Evolutionary conservation across 345 rosid species (phyloP).

Genomic region (Fremontodendron californicum): DNA sequence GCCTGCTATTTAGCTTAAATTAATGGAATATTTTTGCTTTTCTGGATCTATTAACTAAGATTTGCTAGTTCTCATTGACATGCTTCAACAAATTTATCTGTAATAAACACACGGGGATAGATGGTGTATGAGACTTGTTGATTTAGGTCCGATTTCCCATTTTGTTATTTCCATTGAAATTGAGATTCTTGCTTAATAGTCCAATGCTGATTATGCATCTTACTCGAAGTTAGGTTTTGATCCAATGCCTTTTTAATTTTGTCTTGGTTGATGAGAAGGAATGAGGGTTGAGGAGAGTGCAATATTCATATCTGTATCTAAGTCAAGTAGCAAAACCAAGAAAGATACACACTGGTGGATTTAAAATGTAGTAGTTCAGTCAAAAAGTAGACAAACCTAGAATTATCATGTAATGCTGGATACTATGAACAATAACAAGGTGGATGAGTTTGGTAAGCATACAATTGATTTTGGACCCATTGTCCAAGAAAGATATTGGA

Average conservation of each 20-base stretch:
- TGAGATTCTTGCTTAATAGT: neutral
- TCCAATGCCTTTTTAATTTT: constrained; percentile 3
- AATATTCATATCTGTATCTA: neutral
- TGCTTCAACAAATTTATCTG: neutral
- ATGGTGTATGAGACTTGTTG: neutral
- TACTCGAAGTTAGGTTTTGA: neutral
- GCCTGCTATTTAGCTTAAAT: neutral
- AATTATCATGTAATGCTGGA: neutral
- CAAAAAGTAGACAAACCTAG: constrained; percentile 2
- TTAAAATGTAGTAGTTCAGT: neutral
- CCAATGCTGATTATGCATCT: neutral
- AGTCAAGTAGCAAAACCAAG: constrained; percentile 9
- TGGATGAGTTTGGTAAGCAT: neutral
- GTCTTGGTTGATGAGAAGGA: constrained; percentile 10
- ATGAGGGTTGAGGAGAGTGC: constrained; percentile 1
- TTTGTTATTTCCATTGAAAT: neutral
- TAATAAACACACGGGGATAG: neutral
- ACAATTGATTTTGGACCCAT: neutral
- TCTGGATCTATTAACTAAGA: neutral
- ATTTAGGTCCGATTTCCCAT: neutral
- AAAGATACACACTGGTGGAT: constrained; percentile 1
- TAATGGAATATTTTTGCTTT: neutral
- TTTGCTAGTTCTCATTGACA: neutral
- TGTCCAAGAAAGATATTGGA: constrained; percentile 11
- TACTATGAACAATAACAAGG: neutral